These are phyloP conservation scores for Abortiporus biennis DNA, from an alignment of 1,284 basidiomycete genomes.

Conservation along the genomic window DNA sequence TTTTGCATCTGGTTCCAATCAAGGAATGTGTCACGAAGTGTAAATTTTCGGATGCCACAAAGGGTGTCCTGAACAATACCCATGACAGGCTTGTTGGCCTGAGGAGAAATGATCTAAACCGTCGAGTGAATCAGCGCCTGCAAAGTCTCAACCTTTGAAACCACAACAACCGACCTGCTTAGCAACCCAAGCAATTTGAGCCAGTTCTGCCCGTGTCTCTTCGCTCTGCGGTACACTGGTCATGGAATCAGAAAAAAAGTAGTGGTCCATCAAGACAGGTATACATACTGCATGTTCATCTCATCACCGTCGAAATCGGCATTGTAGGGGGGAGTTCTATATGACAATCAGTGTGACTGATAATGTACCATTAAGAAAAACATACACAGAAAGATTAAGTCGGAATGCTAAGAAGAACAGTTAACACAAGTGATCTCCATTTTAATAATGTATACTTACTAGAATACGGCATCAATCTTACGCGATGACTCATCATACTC, in stretches of 20 bases:
- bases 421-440: constrained; percentile 18
- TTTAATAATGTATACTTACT: constrained; percentile 53
- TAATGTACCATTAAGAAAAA: constrained; percentile 13
- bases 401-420: constrained; percentile 71
- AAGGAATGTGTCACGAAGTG: constrained; percentile 88
- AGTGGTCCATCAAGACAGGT: constrained; percentile 5
- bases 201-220: constrained; percentile 97
- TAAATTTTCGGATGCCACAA: constrained; percentile 97
- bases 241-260: constrained; percentile 6
- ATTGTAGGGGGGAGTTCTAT: constrained; percentile 84
- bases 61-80: constrained; percentile 99
- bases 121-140: not conserved
- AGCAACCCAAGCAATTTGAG: constrained; percentile 99
- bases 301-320: constrained; percentile 99
- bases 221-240: constrained; percentile 93
- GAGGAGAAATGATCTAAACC: constrained; percentile 91
- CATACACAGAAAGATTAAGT: constrained; percentile 92
- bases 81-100: constrained; percentile 99
- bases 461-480: constrained; percentile 97
- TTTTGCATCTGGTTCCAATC: constrained; percentile 96
- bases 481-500: constrained; percentile 99
- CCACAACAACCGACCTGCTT: constrained; percentile 60
- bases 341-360: constrained; percentile 12
- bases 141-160: constrained; percentile 1
- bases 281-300: constrained; percentile 97